Evolutionary conservation across 1,284 basidiomycete genomes (phyloP), one percentile per base, ranked within the genome.

Genomic region (Tilletia indica): DNA sequence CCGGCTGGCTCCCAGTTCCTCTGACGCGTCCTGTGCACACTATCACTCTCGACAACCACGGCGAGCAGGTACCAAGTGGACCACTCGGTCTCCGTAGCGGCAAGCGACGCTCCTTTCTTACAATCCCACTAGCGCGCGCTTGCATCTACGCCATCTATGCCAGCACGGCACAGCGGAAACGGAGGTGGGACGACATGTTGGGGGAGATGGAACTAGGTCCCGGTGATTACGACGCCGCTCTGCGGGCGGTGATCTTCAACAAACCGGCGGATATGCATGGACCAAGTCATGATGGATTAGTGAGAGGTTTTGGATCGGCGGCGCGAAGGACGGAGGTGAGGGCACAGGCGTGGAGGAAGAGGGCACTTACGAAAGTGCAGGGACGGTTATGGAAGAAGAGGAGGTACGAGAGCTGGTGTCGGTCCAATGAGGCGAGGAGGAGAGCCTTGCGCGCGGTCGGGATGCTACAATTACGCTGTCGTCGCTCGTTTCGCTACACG

Each of bases 81-180:
- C 12, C 8, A 11, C 16, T 9, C 19, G 51, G 51, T 25, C 16
- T 54, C 8, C 51, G 51, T 6, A 54, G 51, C 51, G 21, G 16
- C 61, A 64, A 64, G 34, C 12, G 36, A 19, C 19, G 14, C 14
- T 14, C 31, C 16, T 38, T 64, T 16, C 31, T 64, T 16, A 64
- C 12, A 5, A 12, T 64, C 12, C 8, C 31, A 11, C 61, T 64
- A 16, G 61, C 61, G 19, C 61, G 61, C 4, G 61, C 61, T 4
- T 64, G 61, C 36, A 16, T 64, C 34, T 39, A 39, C n/a, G 38
- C 61, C 36, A 64, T 64, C 31, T n/a, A 42, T 14, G 61, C 61
- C 12, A 9, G 6, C 9, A 45, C 14, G 42, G 16, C 8, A 19
- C 3, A 3, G 3, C 36, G 16, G 19, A n/a, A 19, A 14, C 9